Evolutionary conservation across 768 basidiomycete species (phyloP), one percentile per base, ranked within the genome.

Genomic region (Lactarius indigo): DNA sequence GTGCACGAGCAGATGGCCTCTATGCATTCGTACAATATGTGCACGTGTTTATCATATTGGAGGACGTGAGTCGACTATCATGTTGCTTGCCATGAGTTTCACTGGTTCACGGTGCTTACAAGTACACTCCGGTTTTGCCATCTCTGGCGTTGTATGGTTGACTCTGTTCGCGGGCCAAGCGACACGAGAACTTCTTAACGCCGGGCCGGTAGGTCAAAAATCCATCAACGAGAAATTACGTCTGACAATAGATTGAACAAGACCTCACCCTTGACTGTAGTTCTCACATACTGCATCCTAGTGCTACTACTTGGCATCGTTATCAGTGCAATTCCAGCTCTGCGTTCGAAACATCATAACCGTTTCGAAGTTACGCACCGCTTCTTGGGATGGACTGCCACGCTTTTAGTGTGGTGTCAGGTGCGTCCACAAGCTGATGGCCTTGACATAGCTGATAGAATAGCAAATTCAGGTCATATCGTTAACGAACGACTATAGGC

Each of bases 11-110:
- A 85, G 83, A 23, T 85, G 84, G 84, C 85, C 85, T 3, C 75
- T 87, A 52, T 73, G 77, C 41, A 82, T 87, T 61, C 81, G 86
- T 57, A 78, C 83, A 33, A 75, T 84, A 26, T 81, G 79, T 69
- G 85, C 84, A 28, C 78, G 84, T 47, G 85, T 86, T 1, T 86
- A 86, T 66, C 83, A 85, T 61, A 85, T 86, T 47, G 85, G 85
- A 23, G 85, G 85, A 59, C 60, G 77, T 77, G 66, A 72, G 77
- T 72, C 47, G 17, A 30, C 28, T 18, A 15, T 55, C 54, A 30
- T 9, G 28, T 55, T 3, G 30, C 54, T 18, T 1, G 54, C 15
- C 13, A 30, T 55, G 15, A 26, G 18, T n/a, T 55, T 30, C 54
- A 18, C 30, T 55, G 54, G 30, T 63, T 44, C 26, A 33, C 15